Evolutionary conservation across 371 early-diverging fungal genomes (phyloP), one percentile per base, ranked within the genome.

Genomic region (Mycotypha africana): DNA sequence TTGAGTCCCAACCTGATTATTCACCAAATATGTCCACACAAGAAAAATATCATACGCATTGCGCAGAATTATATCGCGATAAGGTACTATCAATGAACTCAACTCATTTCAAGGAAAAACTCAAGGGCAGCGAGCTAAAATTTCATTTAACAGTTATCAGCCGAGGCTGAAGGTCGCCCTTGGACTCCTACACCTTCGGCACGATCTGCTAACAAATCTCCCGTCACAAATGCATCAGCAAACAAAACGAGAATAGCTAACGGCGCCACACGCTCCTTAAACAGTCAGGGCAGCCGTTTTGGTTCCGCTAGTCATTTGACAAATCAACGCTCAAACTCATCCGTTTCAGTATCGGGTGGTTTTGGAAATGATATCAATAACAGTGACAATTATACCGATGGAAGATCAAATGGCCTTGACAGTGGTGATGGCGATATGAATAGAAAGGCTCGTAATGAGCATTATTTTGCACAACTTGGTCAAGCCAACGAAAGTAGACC

Each of bases 51-150:
- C 82, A 80, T 58, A 84, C 86, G 51, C 82, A 85, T 47, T 91
- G 88, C 69, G 96, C 97, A 28, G 70, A 82, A 36, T 67, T 85
- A 23, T 97, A 95, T 75, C 85, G 91, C 53, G 92, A 94, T 39
- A 95, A 95, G 45, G 58, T 58, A 48, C 42, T 14, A 17, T 23
- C 2, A 35, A 26, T 16, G 30, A 2, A 11, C 4, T 19, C n/a
- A n/a, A n/a, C n/a, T n/a, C n/a, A n/a, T n/a, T n/a, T n/a, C n/a
- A n/a, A n/a, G n/a, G n/a, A n/a, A n/a, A n/a, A n/a, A n/a, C n/a
- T n/a, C n/a, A n/a, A n/a, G n/a, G n/a, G n/a, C n/a, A n/a, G n/a
- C n/a, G n/a, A n/a, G n/a, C n/a, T 22, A 34, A 26, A 7, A 19
- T 31, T 10, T 20, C 15, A 33, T 33, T 11, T 33, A 15, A 14